Base-by-base conservation (phyloP, 139 green algal species). In the Deuterostichococcus epilithicus region DNA sequence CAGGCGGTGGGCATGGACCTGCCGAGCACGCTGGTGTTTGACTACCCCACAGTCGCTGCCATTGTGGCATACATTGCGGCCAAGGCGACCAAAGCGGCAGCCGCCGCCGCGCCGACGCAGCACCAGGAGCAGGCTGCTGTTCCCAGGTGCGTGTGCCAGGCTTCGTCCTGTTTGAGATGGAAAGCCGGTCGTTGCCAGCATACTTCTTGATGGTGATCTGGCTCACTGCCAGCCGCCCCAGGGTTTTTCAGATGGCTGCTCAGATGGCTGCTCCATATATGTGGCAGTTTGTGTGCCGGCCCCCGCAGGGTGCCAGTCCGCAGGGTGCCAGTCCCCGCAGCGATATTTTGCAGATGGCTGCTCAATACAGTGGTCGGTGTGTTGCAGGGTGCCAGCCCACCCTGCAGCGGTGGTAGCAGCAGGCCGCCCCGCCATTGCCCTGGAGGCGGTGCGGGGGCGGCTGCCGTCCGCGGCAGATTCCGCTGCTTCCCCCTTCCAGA, bases 11-110 rank as follows among this genome's bases (percentile, higher is more conserved):
- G 76, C 15, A 22, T 91, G 4, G 45, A 84, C 33, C 78, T 94
- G 42, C 90, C 90, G 10, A 75, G 72, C 39, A 93, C 90, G 1
- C 73, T 93, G 66, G 79, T 89, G 10, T 91, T 94, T 76, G 90
- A 94, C 79, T 91, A 90, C 78, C 89, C 90, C 58, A 87, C 84
- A 28, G 68, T 86, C 1, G 72, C 58, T n/a, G 82, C 83, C 20
- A 80, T 91, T 60, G 38, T 65, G 13, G 70, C 65, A 2, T 82
- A 76, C 70, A 36, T 86, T 13, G 39, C 63, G 5, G 28, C 10
- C 63, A 69, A 69, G n/a, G 30, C 37, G 28, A 3, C 28, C 15
- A 20, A 3, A 25, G 52, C 52, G 20, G 13, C 52, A 20, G 18
- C 52, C 20, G 52, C 52, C 28, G 8, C 52, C 3, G 52, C 52